Evolutionary conservation across 768 basidiomycete species (phyloP), one percentile per base, ranked within the genome.

Genomic region (Amanita polypyramis): DNA sequence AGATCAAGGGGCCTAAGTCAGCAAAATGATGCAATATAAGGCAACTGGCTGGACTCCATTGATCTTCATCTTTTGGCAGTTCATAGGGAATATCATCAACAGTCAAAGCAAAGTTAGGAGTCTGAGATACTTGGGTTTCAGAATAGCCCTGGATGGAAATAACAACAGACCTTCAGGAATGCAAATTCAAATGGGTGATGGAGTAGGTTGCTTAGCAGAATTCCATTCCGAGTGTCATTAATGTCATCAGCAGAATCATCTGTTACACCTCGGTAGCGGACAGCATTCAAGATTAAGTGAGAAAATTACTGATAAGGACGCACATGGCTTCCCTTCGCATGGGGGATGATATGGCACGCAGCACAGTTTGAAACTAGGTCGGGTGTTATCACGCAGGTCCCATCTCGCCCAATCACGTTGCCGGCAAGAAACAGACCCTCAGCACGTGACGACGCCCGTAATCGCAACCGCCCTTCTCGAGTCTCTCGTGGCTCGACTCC

Each of bases 321-420:
- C 50, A 53, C 52, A 10, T 40, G 11, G 39, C 43, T 45, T 44
- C 53, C 53, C 34, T 54, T 54, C 38, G 46, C 47, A 39, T 49
- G 53, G 27, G 51, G 51, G 29, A 53, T 50, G 7, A 50, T 20
- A 46, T 53, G 50, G 34, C 19, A 51, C 43, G 52, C 50, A 39
- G n/a, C 23, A 29, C 50, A 54, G 27, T 38, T 27, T n/a, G 3
- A 37, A 17, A 7, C 45, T 30, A 10, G 41, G 14, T 40, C 50
- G 33, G 30, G 32, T 19, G 51, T 54, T 33, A 45, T 35, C 44
- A 51, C 45, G 43, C 53, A 25, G 21, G 51, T 52, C 23, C 27
- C 23, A 34, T 54, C 53, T 19, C 50, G 51, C 4, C 25, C n/a
- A 47, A 37, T 35, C 27, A 54, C 41, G 2, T 38, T 42, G 11